Conservation (phyloP, 441 rosid genomes). For the Capsella rubella region DNA sequence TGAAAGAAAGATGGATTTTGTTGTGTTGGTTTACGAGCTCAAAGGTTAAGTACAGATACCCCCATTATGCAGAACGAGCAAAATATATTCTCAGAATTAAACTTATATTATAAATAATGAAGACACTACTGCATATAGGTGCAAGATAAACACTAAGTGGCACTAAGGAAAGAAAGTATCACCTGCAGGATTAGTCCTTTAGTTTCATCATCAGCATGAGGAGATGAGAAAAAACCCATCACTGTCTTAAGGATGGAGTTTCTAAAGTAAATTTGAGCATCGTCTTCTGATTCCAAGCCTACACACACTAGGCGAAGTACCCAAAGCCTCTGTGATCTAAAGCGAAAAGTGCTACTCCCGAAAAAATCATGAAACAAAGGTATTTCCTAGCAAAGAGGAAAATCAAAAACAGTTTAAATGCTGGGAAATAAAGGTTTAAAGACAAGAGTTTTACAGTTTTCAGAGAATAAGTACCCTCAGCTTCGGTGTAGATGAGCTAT, state of each 20-base stretch:
- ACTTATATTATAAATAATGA: slow-evolving; percentile 3
- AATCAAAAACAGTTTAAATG: slow-evolving; percentile 34
- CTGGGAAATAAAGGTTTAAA: slow-evolving; percentile 25
- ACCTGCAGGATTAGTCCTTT: slow-evolving; percentile 91
- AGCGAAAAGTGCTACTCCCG: slow-evolving; percentile 72
- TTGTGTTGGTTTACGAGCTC: not conserved
- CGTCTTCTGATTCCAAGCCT: slow-evolving; percentile 82
- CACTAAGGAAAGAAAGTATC: slow-evolving; percentile 39
- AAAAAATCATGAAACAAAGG: slow-evolving; percentile 77
- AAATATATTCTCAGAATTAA: not conserved
- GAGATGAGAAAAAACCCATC: slow-evolving; percentile 76
- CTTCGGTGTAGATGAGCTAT: slow-evolving; percentile 66
- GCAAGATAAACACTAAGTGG: slow-evolving; percentile 17
- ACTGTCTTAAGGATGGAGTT: slow-evolving; percentile 65
- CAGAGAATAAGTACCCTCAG: slow-evolving; percentile 67
- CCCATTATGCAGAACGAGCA: slow-evolving; percentile 10
- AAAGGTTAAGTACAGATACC: slow-evolving; percentile 26
- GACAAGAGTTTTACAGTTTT: slow-evolving; percentile 18
- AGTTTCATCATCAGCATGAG: slow-evolving; percentile 77
- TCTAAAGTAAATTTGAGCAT: slow-evolving; percentile 63
- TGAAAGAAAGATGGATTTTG: slow-evolving; percentile 5
- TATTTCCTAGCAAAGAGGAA: slow-evolving; percentile 65
- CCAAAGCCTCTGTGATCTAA: slow-evolving; percentile 88
- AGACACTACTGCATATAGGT: not conserved
- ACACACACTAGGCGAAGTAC: slow-evolving; percentile 73